Evolutionary conservation across 1,284 basidiomycete species (phyloP).

Genomic region (Vanrija pseudolonga): DNA sequence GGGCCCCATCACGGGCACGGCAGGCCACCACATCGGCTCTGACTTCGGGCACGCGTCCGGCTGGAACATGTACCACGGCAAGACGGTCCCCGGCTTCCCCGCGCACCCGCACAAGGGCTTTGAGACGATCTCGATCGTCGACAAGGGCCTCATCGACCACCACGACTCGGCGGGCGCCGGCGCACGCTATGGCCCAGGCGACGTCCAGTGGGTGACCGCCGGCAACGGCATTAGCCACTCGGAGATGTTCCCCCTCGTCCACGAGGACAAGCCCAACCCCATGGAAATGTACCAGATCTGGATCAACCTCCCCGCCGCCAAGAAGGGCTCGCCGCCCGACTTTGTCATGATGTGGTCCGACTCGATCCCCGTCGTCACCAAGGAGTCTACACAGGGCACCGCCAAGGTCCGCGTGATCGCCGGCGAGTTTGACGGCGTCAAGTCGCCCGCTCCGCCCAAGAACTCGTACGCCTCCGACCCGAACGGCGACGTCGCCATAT

Average conservation of each 20-base stretch:
- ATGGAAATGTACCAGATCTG: slow-evolving; percentile 16
- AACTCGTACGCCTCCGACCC: slow-evolving; percentile 13
- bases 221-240: slow-evolving; percentile 66
- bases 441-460: slow-evolving; percentile 4
- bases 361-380: slow-evolving; percentile 6
- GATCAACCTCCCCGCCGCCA: slow-evolving; percentile 15
- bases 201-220: slow-evolving; percentile 93
- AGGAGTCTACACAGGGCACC: slow-evolving; percentile 5
- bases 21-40: slow-evolving; percentile 11
- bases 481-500: slow-evolving; percentile 12
- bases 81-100: slow-evolving; percentile 10
- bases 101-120: slow-evolving; percentile 13
- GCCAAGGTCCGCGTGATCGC: slow-evolving; percentile 8
- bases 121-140: slow-evolving; percentile 13
- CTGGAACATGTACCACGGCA: slow-evolving; percentile 16
- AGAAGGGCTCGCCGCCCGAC: slow-evolving; percentile 10
- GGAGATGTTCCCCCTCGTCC: slow-evolving; percentile 59
- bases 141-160: slow-evolving; percentile 14
- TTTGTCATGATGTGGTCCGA: slow-evolving; percentile 17
- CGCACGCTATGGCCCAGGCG: slow-evolving; percentile 56
- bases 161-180: slow-evolving; percentile 15
- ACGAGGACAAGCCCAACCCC: slow-evolving; percentile 4
- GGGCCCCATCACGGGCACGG: slow-evolving; percentile 4
- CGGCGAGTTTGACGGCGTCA: slow-evolving; percentile 11
- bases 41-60: slow-evolving; percentile 13